Conservation (phyloP, 495 filamentous ascomycete species). For the Xylaria longipes region DNA sequence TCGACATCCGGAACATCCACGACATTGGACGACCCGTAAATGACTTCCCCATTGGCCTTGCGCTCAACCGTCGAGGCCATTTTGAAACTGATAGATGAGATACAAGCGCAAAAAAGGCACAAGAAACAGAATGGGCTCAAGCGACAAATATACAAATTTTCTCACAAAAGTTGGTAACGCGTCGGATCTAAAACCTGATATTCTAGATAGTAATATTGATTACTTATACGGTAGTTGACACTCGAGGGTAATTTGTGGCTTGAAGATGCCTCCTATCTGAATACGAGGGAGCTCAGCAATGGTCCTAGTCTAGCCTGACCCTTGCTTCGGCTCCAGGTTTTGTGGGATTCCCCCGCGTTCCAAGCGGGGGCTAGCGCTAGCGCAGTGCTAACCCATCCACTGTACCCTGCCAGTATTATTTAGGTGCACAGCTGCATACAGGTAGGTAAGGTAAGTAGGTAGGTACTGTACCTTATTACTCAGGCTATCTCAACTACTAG, state of each 20-base stretch:
- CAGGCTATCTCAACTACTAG: too few species aligned
- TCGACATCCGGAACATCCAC: constrained; percentile 22
- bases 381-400: not conserved
- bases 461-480: too few species aligned
- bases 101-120: not conserved
- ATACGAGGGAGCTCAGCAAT: not conserved
- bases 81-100: not conserved
- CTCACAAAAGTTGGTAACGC: not conserved
- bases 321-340: not conserved
- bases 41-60: constrained; percentile 16
- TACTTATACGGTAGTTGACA: not conserved
- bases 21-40: constrained; percentile 5
- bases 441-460: too few species aligned
- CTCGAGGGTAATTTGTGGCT: not conserved
- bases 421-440: too few species aligned
- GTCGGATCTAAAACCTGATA: not conserved
- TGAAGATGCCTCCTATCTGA: not conserved
- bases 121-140: not conserved
- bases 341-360: not conserved
- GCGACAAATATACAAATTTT: not conserved
- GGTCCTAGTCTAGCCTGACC: not conserved
- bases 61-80: constrained; percentile 23
- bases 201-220: not conserved
- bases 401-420: too few species aligned
- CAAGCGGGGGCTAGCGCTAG: not conserved